Evolutionary conservation across 2,329 filamentous ascomycete genomes (phyloP), one percentile per base, ranked within the genome.

Genomic region (Ascochyta koolunga): DNA sequence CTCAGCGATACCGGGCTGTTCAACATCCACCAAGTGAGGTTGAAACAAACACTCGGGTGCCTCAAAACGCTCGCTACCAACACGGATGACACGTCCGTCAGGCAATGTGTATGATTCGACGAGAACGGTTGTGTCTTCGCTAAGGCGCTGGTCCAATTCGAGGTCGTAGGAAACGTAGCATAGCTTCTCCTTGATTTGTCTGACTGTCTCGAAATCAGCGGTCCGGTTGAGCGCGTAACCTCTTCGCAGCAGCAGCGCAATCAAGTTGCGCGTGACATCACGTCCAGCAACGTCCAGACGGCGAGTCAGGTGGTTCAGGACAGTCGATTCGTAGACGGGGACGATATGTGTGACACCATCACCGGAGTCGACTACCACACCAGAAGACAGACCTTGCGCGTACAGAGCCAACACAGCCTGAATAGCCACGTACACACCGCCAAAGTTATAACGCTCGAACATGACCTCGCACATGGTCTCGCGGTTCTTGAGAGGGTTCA

Each of bases 161-260:
- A 99, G 85, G 76, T 99, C 95, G 81, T 98, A 99, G 11, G 93
- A 97, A 52, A 99, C 93, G 76, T 99, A 99, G 83, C 95, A 98
- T 45, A 99, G 89, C 83, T 99, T 99, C 83, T 99, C 95, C 81
- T 99, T 99, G 82, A 99, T 98, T 77, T 98, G 93, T 59, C 95
- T 70, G 51, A 99, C 95, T 4, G 95, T 99, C 79, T 99, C 95
- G 77, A 99, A 99, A 76, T 99, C 95, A 73, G 95, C 95, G 11
- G 95, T 99, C 75, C 95, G 87, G 85, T 99, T 99, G 59, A 99
- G 86, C 31, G 95, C 92, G 77, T 99, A 99, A 38, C 95, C 95
- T 65, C 95, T 87, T 70, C 95, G 91, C 53, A 96, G 85, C 18
- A 99, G 88, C 43, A 99, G 88, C 44, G 92, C 91, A 76, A 99